Base-by-base conservation (phyloP, 352 stramenopile species). In the Phytophthora rubi region DNA sequence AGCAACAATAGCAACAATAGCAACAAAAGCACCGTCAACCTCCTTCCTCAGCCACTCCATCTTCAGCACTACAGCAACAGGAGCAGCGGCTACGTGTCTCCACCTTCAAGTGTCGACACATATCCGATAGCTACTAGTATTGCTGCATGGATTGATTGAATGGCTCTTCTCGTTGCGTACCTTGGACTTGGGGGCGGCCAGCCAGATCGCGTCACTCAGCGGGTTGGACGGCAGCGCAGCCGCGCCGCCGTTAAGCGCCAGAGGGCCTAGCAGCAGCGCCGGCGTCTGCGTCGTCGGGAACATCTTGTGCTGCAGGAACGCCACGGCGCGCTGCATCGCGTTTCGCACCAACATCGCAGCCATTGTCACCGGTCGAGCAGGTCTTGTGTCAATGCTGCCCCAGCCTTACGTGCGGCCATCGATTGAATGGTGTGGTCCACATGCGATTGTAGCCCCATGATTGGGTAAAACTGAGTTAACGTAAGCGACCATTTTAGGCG, bases 171-270 rank as follows among this genome's bases (percentile, higher is more conserved):
- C 8, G 7, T 39, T 12, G 33, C 82, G 52, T 75, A 95, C 87
- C 85, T 96, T 96, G 66, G 89, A 96, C 82, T 96, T 96, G 59
- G 89, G 89, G 33, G 85, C 86, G 3, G 89, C 89, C 33, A 92
- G 70, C 89, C 89, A 96, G 67, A 96, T 85, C 39, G 81, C 81
- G 53, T 95, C 82, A 48, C 81, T 77, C 49, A 94, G 77, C 63
- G 79, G 64, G 80, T 91, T 89, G 44, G 71, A 76, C 12, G 74
- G 49, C 30, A 83, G 57, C 30, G 79, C 59, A 15, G 71, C 68
- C 0, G 73, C 73, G 15, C 70, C 72, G 58, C 33, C 33, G 33
- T 67, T 82, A 30, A 89, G 58, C 39, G 73, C 71, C 44, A 77
- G 37, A 4, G 73, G 69, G 2, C 42, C 53, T 21, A 75, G n/a